Evolutionary conservation across 495 filamentous ascomycete species (phyloP), one percentile per base, ranked within the genome.

Genomic region (Cercophora newfieldiana): DNA sequence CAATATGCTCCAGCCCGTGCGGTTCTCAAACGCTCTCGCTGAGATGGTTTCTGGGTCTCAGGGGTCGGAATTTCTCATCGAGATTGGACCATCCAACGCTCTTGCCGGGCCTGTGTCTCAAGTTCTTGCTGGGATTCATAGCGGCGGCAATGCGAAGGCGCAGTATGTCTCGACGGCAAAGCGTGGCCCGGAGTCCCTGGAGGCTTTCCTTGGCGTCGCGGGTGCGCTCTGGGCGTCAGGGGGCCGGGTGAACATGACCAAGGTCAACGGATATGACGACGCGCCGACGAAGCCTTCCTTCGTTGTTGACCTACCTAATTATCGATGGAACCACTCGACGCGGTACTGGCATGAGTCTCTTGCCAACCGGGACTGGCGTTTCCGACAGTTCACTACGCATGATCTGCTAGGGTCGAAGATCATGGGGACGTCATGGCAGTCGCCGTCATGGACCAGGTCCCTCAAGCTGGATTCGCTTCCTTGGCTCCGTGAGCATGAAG

Each of bases 1-100:
- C 0, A 82, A 81, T 67, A 72, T 79, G 60, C 18, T 61, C 0
- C 71, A 68, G 1, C 71, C 77, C 0, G 79, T 79, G 1, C 70
- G 64, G 0, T 86, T 86, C 63, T 63, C 59, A 10, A 61, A 77
- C 7, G 80, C 78, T 0, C n/a, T 74, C 65, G 33, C 54, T 50
- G 60, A 14, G 3, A 21, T 71, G 22, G 3, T 65, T 16, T 31
- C 54, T 56, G 33, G 64, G 66, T 64, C 69, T 48, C 26, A 22
- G 3, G 55, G 14, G 2, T 26, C 71, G 0, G 53, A 66, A 18
- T 63, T 81, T 7, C 33, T 87, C 0, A 58, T 88, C 50, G 86
- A 88, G 61, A 71, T 88, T 12, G 85, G 85, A 0, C 84, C 86
- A 1, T 80, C 82, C 48, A 66, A 73, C 0, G 80, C 82, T 0